Evolutionary conservation across 192 early-diverging fungal genomes (phyloP), one percentile per base, ranked within the genome.

Genomic region (Allomyces macrogynus): DNA sequence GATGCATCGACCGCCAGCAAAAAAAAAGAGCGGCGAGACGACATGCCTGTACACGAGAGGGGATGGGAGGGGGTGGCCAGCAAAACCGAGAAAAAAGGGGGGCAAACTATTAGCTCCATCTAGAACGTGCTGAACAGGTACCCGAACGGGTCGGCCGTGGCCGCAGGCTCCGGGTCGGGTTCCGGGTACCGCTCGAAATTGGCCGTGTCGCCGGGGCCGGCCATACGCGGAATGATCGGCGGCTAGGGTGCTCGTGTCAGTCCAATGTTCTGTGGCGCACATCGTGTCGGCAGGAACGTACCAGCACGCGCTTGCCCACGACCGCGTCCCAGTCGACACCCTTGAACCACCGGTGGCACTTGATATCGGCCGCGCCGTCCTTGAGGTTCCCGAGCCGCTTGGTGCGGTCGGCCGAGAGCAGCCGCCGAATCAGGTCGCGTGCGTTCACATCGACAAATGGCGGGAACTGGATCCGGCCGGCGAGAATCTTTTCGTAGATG

Each of bases 161-260:
- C 49, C 1, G 20, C 49, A 3, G 25, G 16, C 26, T 63, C 62
- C 16, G 62, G 62, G 14, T 63, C 40, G 18, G 83, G 78, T 71
- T 97, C 92, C 25, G 92, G 89, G 77, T 97, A 97, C 73, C 83
- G 87, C 80, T 97, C 95, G 82, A 98, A 98, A 75, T 98, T 95
- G 68, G 91, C 81, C 9, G 95, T 93, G 73, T 99, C 95, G 44
- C 93, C 93, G 16, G 92, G 87, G 67, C 88, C 86, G 26, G 83
- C 78, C 72, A 86, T 86, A 20, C 82, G 82, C 65, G 95, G 95
- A 61, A 93, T 80, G 63, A 99, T 95, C 9, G 95, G 95, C 62
- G 92, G 32, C 32, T 40, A 40, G 32, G 24, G 23, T 24, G 16
- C 2, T 22, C 32, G 32, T 8, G 81, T 42, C 32, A 70, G 32